Base-by-base conservation (phyloP, 1,284 basidiomycete species). In the Leccinum subspadiceum region DNA sequence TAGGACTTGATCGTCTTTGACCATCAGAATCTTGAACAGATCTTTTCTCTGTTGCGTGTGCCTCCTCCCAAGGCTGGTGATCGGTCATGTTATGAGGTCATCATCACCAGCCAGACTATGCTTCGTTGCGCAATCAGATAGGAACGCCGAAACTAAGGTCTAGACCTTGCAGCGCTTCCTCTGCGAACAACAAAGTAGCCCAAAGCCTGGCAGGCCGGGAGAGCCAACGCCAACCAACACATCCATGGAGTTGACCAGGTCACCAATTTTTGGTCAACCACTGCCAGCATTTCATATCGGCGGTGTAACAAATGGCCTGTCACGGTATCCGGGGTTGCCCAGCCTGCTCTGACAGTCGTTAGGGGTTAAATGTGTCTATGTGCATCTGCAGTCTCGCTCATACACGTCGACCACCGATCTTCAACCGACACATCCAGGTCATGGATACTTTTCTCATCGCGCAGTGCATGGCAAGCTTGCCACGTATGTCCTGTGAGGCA, bases 401-500 rank as follows among this genome's bases (percentile, higher is more conserved):
- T 39, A 39, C 37, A 39, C 31, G 46, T 20, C 15, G 2, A 35
- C 39, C 4, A 15, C 48, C 53, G 41, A 22, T 58, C 48, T 39
- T 52, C 48, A 8, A 26, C 10, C 2, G 3, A 50, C 44, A 12
- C 35, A 13, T 39, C 52, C 9, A 22, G 5, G 26, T 7, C 44
- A 68, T 2, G 15, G 2, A 9, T n/a, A 39, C 0, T 37, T 64
- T 66, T 61, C 53, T 57, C 50, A 51, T 68, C 26, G 57, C 53
- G 4, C 55, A 56, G n/a, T 9, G 64, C 53, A 66, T 64, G 54
- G 57, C 49, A 15, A 63, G 57, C 31, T 53, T 65, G n/a, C 66
- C 55, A 10, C 41, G 9, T 20, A 3, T 20, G 26, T 60, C 31
- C 31, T 31, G 31, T 2, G 31, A 31, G 31, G 31, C 31, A 31